These are phyloP conservation scores for Acrasis kona DNA, from an alignment of 78 protist species.

Conservation along the genomic window DNA sequence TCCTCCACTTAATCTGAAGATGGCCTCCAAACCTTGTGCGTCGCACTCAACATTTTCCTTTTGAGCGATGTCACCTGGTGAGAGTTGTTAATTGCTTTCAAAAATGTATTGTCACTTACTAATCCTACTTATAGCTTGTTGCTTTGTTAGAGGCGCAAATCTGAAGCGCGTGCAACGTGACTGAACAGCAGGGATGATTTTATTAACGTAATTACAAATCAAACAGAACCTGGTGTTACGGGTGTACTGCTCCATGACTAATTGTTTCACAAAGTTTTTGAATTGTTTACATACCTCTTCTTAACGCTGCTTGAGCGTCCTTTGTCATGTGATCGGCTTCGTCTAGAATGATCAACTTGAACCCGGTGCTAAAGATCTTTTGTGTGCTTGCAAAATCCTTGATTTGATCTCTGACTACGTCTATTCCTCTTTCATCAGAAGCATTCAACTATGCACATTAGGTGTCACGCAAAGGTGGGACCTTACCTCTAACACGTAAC, in stretches of 20 bases:
- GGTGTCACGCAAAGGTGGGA: not conserved
- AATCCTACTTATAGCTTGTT: conserved; percentile 19
- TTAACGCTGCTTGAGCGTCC: conserved; percentile 84
- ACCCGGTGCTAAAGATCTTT: conserved; percentile 17
- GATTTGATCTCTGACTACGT: conserved; percentile 76
- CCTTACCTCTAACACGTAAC: conserved; percentile 75
- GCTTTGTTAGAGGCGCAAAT: conserved; percentile 71
- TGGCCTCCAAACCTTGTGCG: conserved; percentile 18
- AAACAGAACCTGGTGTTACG: conserved; percentile 88
- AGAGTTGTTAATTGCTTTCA: no score
- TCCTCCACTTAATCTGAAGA: conserved; percentile 17
- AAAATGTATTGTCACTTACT: no score
- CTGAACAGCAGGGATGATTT: conserved; percentile 92
- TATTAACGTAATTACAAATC: conserved; percentile 89
- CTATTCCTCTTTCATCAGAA: conserved; percentile 94
- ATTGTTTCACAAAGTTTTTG: not conserved
- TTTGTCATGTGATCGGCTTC: conserved; percentile 92
- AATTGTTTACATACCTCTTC: conserved; percentile 50
- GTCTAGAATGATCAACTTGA: conserved; percentile 83
- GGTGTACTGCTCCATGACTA: conserved; percentile 85
- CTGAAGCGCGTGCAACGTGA: conserved; percentile 94
- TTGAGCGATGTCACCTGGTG: conserved; percentile 40
- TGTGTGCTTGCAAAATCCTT: conserved; percentile 64
- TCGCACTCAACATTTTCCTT: conserved; percentile 21
- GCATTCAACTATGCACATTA: conserved; percentile 81